phyloP scores from a whole-genome alignment of 2,329 filamentous ascomycete species.

The Fusarium kyushuense region DNA sequence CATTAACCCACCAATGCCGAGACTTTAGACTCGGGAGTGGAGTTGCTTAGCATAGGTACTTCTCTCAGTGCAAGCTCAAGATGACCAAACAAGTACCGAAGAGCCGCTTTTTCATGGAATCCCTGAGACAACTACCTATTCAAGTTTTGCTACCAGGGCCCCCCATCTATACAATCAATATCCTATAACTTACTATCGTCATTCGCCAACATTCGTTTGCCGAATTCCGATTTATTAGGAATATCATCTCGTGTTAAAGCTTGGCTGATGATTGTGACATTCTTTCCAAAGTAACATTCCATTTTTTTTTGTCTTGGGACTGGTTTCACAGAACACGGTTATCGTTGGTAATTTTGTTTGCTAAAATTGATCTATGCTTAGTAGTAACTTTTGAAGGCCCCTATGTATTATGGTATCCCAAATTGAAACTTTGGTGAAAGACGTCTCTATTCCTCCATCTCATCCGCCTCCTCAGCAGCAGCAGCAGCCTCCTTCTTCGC shows the following conservation, averaged over 20 bases:
- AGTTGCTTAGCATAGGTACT: neutral
- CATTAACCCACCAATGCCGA: constrained; percentile 1
- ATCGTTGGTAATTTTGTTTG: constrained; percentile 3
- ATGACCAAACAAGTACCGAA: neutral
- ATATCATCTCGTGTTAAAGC: constrained; percentile 25
- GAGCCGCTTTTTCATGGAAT: constrained; percentile 11
- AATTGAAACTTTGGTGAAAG: constrained; percentile 27
- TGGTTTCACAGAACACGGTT: neutral
- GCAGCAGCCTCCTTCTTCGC: constrained; percentile 57
- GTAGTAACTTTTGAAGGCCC: constrained; percentile 42
- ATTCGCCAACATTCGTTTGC: constrained; percentile 11
- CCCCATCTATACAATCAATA: constrained; percentile 4
- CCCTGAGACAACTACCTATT: neutral
- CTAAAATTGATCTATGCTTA: constrained; percentile 32
- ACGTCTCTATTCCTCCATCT: constrained; percentile 51
- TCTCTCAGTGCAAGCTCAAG: neutral
- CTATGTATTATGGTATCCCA: constrained; percentile 45
- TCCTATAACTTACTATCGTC: constrained; percentile 3
- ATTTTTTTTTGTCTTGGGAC: neutral
- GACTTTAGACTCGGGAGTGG: neutral
- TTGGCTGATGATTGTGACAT: constrained; percentile 20
- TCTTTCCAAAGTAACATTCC: neutral
- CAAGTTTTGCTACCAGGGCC: neutral
- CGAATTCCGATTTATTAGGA: constrained; percentile 14
- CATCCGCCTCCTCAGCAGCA: constrained; percentile 50